phyloP scores from a whole-genome alignment of 2,329 filamentous ascomycete genomes.

The Exutisphaerella laricina region DNA sequence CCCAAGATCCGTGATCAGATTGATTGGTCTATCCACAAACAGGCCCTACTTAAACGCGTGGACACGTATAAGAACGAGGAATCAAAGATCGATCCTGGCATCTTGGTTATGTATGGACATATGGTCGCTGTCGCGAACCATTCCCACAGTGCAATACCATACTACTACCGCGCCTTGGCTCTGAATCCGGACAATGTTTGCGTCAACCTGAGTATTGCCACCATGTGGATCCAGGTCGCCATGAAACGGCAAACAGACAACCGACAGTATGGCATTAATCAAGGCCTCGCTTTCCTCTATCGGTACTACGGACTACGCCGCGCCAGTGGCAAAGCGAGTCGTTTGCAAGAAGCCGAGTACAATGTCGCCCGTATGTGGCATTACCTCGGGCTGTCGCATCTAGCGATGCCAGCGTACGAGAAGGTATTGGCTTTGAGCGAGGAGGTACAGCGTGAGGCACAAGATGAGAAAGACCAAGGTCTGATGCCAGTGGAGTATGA shows the following conservation, averaged over 20 bases:
- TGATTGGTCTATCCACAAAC: conserved; percentile 39
- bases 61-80: conserved; percentile 7
- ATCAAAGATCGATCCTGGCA: conserved; percentile 61
- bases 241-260: conserved; percentile 88
- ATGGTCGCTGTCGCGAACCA: conserved; percentile 70
- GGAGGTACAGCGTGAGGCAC: conserved; percentile 36
- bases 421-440: conserved; percentile 49
- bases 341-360: conserved; percentile 71
- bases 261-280: conserved; percentile 77
- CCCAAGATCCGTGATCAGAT: conserved; percentile 44
- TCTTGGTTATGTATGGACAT: conserved; percentile 85
- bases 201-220: conserved; percentile 73
- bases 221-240: conserved; percentile 81
- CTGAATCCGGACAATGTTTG: conserved; percentile 71
- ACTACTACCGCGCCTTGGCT: conserved; percentile 64
- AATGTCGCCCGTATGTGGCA: conserved; percentile 75
- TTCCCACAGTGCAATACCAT: conserved; percentile 78
- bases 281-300: conserved; percentile 76
- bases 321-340: conserved; percentile 34
- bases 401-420: conserved; percentile 69
- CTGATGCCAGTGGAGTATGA: conserved; percentile 20
- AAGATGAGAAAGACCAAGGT: conserved; percentile 32
- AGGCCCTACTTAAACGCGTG: conserved; percentile 32
- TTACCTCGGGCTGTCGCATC: conserved; percentile 63
- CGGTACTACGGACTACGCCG: conserved; percentile 62